A percentile compares a stretch with the other conserved stretches of the same genome.
Conservation (phyloP, 805 yeast genomes). For the Peterozyma toletana region DNA sequence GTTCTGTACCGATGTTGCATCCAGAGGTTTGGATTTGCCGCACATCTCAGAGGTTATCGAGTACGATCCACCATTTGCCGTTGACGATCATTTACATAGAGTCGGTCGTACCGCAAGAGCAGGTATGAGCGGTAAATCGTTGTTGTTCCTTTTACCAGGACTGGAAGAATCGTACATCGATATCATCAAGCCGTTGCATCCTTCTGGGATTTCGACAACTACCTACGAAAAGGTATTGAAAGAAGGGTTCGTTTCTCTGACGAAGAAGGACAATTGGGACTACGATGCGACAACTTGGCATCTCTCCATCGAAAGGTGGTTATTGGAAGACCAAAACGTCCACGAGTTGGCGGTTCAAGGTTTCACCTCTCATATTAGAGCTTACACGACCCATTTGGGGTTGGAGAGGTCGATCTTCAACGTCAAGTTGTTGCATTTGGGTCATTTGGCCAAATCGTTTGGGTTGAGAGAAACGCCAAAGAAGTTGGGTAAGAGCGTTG, state of each 20-base stretch:
- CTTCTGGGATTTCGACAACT: slow-evolving; percentile 40
- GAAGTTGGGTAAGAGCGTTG: slow-evolving; percentile 45
- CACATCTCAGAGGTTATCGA: slow-evolving; percentile 81
- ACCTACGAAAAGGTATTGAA: slow-evolving; percentile 37
- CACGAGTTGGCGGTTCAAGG: slow-evolving; percentile 71
- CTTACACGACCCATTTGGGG: slow-evolving; percentile 90
- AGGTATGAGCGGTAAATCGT: slow-evolving; percentile 77
- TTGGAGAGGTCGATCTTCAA: slow-evolving; percentile 76
- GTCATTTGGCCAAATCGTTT: slow-evolving; percentile 93
- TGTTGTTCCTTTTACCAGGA: slow-evolving; percentile 80
- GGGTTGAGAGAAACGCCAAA: slow-evolving; percentile 94
- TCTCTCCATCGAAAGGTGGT: slow-evolving; percentile 80
- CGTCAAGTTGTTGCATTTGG: slow-evolving; percentile 78
- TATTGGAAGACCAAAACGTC: slow-evolving; percentile 57
- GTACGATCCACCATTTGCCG: slow-evolving; percentile 89
- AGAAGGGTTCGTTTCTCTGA: slow-evolving; percentile 18
- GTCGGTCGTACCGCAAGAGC: slow-evolving; percentile 98
- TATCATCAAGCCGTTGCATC: slow-evolving; percentile 50
- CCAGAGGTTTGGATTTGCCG: slow-evolving; percentile 93
- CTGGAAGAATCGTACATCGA: slow-evolving; percentile 79
- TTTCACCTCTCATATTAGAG: slow-evolving; percentile 84
- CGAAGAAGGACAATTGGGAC: slow-evolving; percentile 60
- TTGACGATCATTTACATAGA: slow-evolving; percentile 94
- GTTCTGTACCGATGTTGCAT: slow-evolving; percentile 96
- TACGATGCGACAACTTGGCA: slow-evolving; percentile 96